Conservation (phyloP, 108 stramenopile species). For the Nitzschia sp. region DNA sequence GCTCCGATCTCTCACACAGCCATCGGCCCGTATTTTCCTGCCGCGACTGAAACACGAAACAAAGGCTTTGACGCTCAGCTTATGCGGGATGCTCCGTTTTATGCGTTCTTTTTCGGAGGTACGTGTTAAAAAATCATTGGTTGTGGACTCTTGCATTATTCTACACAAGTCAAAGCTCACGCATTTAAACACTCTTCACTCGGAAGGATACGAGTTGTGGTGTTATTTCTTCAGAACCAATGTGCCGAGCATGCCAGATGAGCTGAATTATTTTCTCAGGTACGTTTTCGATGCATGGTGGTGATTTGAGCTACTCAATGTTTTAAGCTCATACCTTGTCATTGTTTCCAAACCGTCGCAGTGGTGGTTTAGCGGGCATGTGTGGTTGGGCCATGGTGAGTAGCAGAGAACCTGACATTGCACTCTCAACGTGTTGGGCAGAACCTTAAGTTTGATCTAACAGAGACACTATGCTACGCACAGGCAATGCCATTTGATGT, state of each 20-base stretch:
- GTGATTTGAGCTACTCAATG: too few relatives aligned
- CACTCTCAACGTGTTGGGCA: background rate
- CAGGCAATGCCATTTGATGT: slow-evolving; percentile 77
- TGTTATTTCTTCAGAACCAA: slow-evolving; percentile 78
- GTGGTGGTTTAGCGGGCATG: slow-evolving; percentile 90
- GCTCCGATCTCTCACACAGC: too few relatives aligned
- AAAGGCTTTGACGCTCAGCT: slow-evolving; percentile 78
- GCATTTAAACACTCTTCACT: slow-evolving; percentile 35
- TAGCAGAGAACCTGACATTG: background rate
- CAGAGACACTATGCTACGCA: background rate
- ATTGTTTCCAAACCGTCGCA: too few relatives aligned
- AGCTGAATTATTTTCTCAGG: slow-evolving; percentile 80
- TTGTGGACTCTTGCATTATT: background rate
- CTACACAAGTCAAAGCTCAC: too few relatives aligned
- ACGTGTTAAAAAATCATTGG: too few relatives aligned
- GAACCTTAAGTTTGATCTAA: background rate
- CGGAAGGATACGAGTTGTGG: slow-evolving; percentile 83
- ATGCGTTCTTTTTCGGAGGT: slow-evolving; percentile 58
- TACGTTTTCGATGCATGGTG: too few relatives aligned
- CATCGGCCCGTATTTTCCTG: too few relatives aligned
- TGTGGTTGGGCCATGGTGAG: slow-evolving; percentile 74
- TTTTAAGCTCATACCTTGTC: too few relatives aligned
- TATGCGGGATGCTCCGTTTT: slow-evolving; percentile 82
- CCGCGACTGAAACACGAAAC: too few relatives aligned
- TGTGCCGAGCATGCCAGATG: slow-evolving; percentile 85